These are phyloP conservation scores for Pestalotiopsis sp. DNA, from an alignment of 2,329 filamentous ascomycete genomes.

Conservation along the genomic window DNA sequence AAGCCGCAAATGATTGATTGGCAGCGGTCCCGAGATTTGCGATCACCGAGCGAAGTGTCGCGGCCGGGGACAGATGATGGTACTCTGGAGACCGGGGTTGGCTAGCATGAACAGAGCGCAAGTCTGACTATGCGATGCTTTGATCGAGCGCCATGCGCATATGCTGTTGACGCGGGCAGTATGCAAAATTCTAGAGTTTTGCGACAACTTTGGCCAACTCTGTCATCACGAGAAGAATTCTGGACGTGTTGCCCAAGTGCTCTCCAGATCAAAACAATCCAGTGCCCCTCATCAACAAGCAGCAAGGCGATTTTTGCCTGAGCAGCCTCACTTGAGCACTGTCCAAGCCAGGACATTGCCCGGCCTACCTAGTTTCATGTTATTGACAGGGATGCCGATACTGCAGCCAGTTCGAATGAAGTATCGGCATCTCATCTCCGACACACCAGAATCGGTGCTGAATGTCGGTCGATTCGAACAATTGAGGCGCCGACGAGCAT, in stretches of 20 bases:
- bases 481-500: neutral
- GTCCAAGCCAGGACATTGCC: constrained; percentile 2
- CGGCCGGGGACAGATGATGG: neutral
- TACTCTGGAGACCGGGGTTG: neutral
- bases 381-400: constrained; percentile 4
- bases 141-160: neutral
- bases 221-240: neutral
- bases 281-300: constrained; percentile 9
- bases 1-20: neutral
- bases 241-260: neutral
- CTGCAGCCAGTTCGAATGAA: neutral
- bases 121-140: neutral
- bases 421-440: neutral
- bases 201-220: neutral
- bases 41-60: neutral
- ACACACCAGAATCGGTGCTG: neutral
- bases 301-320: neutral
- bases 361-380: constrained; percentile 7
- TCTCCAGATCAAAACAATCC: neutral
- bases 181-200: neutral
- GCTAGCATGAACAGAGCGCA: neutral
- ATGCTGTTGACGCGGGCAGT: neutral
- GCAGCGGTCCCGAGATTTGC: neutral
- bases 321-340: constrained; percentile 8
- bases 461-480: neutral